Base-by-base conservation (phyloP, 108 stramenopile species). In the Nannochloropsis gaditana region DNA sequence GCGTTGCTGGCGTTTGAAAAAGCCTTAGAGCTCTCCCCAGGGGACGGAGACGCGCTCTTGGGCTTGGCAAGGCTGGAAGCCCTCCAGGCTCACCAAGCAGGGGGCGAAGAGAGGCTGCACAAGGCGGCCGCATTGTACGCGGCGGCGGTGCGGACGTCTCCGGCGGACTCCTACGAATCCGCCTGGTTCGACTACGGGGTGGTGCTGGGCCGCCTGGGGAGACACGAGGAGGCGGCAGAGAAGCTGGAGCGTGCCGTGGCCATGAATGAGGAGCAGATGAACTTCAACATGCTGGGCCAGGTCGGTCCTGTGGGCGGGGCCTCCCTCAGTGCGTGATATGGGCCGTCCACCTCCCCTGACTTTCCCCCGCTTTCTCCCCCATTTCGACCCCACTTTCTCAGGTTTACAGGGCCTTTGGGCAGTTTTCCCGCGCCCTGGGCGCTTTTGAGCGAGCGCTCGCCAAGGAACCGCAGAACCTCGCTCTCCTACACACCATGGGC, bases 391-490 rank as follows among this genome's bases (percentile, higher is more conserved):
- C 8, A 15, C 59, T 73, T 8, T n/a, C 59, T 73, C 59, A 73
- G 59, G 59, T 73, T n/a, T 73, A 73, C n/a, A 1, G n/a, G n/a
- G 15, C 59, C 59, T 73, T 73, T 8, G 59, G 19, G 59, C 59
- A 73, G n/a, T 73, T n/a, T 73, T n/a, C 59, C n/a, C 59, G 59
- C 59, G 59, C 59, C 59, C 59, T 73, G 59, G 59, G 19, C 59
- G 59, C 59, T 0, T 73, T n/a, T n/a, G 59, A 73, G 59, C 15
- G 59, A 6, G 59, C 59, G 19, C 59, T 73, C n/a, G 4, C 2
- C 6, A n/a, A 4, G 4, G n/a, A 73, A 4, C 4, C 59, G 3
- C 59, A 2, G 19, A 73, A 73, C 59, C 59, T n/a, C 59, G 15
- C 59, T n/a, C 59, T 73, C 59, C 59, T 73, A 4, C n/a, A 73